Conservation (phyloP, 176 grass and related monocot species). For the Oryza brachyantha region DNA sequence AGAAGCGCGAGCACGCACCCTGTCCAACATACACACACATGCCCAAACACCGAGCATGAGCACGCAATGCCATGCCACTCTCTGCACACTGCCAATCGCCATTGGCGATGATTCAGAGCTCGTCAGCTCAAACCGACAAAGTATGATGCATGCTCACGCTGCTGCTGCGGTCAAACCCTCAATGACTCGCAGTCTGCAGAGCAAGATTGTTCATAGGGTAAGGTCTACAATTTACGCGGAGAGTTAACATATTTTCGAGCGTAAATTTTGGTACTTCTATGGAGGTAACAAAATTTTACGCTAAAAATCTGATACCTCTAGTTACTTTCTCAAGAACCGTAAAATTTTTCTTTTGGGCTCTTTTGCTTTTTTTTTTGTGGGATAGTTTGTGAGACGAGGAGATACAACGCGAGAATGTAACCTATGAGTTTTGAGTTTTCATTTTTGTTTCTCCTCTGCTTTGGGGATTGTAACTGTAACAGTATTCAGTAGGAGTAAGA, state of each 20-base stretch:
- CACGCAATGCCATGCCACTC: not conserved
- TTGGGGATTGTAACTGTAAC: not conserved
- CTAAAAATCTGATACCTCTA: too few relatives aligned
- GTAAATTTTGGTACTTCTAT: too few relatives aligned
- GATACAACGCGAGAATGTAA: constrained; percentile 13
- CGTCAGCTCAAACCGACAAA: not conserved
- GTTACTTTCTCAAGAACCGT: too few relatives aligned
- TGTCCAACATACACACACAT: not conserved
- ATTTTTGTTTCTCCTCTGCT: not conserved
- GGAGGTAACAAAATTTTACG: too few relatives aligned
- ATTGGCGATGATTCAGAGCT: constrained; percentile 5
- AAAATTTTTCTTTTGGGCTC: constrained; percentile 27
- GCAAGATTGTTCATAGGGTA: constrained; percentile 18
- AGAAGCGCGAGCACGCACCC: not conserved
- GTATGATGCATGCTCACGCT: constrained; percentile 7
- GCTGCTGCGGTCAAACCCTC: constrained; percentile 33
- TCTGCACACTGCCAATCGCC: not conserved
- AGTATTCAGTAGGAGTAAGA: not conserved
- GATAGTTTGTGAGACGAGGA: constrained; percentile 17
- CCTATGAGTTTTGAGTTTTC: constrained; percentile 23
- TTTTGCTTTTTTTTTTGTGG: not conserved
- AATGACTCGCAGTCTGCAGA: constrained; percentile 10
- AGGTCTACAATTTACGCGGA: too few relatives aligned
- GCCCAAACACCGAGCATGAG: not conserved
- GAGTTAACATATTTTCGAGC: too few relatives aligned